Conservation (phyloP, 2,329 filamentous ascomycete genomes). For the Epichloe sylvatica region DNA sequence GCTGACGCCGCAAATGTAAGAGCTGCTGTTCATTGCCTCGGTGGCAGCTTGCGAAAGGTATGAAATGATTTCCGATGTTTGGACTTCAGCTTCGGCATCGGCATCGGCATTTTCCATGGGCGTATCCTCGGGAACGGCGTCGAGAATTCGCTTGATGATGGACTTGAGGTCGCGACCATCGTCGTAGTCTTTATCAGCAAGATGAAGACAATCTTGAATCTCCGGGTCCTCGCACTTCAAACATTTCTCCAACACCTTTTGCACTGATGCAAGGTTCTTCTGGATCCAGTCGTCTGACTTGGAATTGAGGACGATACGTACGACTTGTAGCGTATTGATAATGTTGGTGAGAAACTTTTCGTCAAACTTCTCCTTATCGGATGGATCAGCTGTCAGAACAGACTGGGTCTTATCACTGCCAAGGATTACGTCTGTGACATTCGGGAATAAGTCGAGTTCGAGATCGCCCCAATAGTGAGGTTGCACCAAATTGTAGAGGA, state of each 20-base stretch:
- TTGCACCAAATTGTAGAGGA: slow-evolving; percentile 74
- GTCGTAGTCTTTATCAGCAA: slow-evolving; percentile 54
- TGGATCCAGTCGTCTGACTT: slow-evolving; percentile 87
- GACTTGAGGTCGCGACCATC: slow-evolving; percentile 59
- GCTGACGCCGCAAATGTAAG: slow-evolving; percentile 81
- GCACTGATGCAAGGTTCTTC: slow-evolving; percentile 59
- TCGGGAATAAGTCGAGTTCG: slow-evolving; percentile 81
- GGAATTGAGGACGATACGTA: slow-evolving; percentile 76
- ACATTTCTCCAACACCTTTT: slow-evolving; percentile 81
- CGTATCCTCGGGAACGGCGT: slow-evolving; percentile 67
- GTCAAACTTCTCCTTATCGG: slow-evolving; percentile 58
- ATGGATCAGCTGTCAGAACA: slow-evolving; percentile 43
- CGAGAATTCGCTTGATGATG: slow-evolving; percentile 67
- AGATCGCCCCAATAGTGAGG: slow-evolving; percentile 84
- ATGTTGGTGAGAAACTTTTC: slow-evolving; percentile 77
- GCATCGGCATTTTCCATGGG: slow-evolving; percentile 65
- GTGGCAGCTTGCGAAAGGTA: slow-evolving; percentile 77
- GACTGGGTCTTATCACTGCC: slow-evolving; percentile 61
- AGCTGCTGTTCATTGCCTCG: slow-evolving; percentile 67
- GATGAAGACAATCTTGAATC: slow-evolving; percentile 82
- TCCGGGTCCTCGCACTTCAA: slow-evolving; percentile 81
- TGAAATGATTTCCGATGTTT: slow-evolving; percentile 74
- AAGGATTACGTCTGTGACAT: slow-evolving; percentile 75
- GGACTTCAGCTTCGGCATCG: slow-evolving; percentile 68
- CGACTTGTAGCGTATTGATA: slow-evolving; percentile 84